Evolutionary conservation across 1,139 yeast genomes (phyloP).

Genomic region (Yamadazyma sp.): DNA sequence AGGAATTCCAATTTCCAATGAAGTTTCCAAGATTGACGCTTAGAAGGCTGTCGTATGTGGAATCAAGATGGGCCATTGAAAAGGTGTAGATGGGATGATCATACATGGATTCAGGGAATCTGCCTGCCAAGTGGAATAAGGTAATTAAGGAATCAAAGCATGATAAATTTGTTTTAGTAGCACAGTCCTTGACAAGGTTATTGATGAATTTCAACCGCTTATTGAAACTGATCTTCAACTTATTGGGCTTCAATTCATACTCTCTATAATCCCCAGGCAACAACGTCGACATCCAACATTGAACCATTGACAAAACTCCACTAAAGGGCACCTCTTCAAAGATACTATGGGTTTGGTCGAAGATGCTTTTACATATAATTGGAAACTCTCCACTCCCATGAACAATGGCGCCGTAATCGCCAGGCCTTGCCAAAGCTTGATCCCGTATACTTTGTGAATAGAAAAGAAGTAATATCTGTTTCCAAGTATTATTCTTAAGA

Average conservation of each 20-base stretch:
- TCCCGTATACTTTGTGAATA: conserved; percentile 49
- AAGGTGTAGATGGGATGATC: conserved; percentile 47
- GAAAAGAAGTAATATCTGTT: conserved; percentile 51
- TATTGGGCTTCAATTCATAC: conserved; percentile 29
- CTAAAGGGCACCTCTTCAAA: conserved; percentile 31
- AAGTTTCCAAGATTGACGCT: conserved; percentile 14
- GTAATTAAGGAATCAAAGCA: conserved; percentile 44
- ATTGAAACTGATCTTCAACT: conserved; percentile 34
- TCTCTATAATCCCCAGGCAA: conserved; percentile 41
- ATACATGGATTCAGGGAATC: conserved; percentile 23
- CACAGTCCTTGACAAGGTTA: conserved; percentile 34
- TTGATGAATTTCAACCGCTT: conserved; percentile 37
- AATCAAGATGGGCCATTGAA: conserved; percentile 39
- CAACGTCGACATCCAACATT: conserved; percentile 35
- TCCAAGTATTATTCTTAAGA: conserved; percentile 54
- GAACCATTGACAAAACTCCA: conserved; percentile 28
- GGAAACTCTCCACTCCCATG: conserved; percentile 29
- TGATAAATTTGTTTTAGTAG: conserved; percentile 38
- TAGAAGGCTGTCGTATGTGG: conserved; percentile 30
- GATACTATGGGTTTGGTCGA: conserved; percentile 31
- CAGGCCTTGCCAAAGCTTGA: conserved; percentile 61
- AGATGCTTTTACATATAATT: conserved; percentile 27
- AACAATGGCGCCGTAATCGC: conserved; percentile 40
- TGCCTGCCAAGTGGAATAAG: conserved; percentile 44
- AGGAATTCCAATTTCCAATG: conserved; percentile 16